Percentiles rank a stretch among this genome's conserved stretches.
These are phyloP conservation scores for Rhizopus microsporus DNA, from an alignment of 371 early-diverging fungal species.

Conservation along the genomic window DNA sequence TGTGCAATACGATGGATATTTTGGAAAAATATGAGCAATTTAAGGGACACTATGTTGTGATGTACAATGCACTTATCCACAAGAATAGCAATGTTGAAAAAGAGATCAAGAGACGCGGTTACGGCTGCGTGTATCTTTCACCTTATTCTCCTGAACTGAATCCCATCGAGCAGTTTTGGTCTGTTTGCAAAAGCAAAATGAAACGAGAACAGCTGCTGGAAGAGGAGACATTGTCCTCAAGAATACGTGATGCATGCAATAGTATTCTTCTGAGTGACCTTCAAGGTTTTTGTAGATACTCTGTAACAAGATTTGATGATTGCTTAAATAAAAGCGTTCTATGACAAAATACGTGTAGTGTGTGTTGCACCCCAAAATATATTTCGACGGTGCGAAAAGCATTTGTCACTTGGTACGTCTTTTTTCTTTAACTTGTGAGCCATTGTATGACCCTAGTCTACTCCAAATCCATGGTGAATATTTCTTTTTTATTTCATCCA, in stretches of 20 bases:
- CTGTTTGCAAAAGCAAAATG: constrained; percentile 11
- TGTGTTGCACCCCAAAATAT: constrained; percentile 12
- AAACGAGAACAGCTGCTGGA: constrained; percentile 12
- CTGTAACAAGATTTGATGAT: constrained; percentile 9
- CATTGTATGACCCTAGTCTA: constrained; percentile 13
- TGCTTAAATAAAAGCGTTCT: constrained; percentile 10
- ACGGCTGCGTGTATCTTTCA: neutral
- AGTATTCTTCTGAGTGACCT: constrained; percentile 14
- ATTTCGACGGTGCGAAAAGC: constrained; percentile 11
- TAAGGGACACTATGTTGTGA: constrained; percentile 10
- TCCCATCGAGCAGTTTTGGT: constrained; percentile 4
- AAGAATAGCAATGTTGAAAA: constrained; percentile 1
- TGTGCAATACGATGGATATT: constrained; percentile 5
- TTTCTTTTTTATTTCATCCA: constrained; percentile 8
- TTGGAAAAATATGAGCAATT: constrained; percentile 8
- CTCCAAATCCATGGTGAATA: constrained; percentile 12
- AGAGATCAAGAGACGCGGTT: constrained; percentile 4
- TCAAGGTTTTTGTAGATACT: constrained; percentile 12
- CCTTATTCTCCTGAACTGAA: constrained; percentile 7
- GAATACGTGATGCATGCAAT: constrained; percentile 10
- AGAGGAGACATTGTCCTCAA: constrained; percentile 13
- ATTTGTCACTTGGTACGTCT: constrained; percentile 9
- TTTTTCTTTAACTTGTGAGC: constrained; percentile 19
- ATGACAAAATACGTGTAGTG: constrained; percentile 6
- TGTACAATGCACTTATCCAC: constrained; percentile 4